phyloP scores from a whole-genome alignment of 352 stramenopile species.

The Phytophthora rubi region DNA sequence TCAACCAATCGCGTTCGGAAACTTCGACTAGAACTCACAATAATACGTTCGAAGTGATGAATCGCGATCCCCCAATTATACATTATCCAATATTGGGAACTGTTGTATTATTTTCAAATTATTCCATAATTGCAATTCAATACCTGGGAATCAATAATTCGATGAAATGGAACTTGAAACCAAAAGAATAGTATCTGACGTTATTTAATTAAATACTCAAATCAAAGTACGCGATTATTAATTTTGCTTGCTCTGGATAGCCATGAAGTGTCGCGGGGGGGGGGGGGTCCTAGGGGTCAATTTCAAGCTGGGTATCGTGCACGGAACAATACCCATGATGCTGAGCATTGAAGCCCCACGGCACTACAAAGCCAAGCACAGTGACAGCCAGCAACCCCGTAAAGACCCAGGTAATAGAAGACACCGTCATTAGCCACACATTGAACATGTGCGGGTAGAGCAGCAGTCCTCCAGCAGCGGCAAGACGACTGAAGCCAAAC shows the following conservation, averaged over 20 bases:
- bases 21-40: no score
- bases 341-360: neutral
- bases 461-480: neutral
- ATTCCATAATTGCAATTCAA: no score
- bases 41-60: neutral
- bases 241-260: no score
- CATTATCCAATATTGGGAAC: no score
- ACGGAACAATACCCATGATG: neutral
- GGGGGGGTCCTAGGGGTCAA: neutral
- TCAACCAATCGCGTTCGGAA: no score
- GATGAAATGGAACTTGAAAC: no score
- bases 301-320: neutral
- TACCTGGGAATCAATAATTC: no score
- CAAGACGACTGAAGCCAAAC: neutral
- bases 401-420: neutral
- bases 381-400: neutral
- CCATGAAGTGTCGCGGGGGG: neutral
- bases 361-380: neutral
- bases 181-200: no score
- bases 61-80: no score
- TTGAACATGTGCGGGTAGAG: neutral
- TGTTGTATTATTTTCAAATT: no score
- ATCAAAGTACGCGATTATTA: no score
- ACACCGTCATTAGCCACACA: neutral
- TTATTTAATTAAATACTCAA: no score